Conservation (phyloP, 306 rosid species). For the Cicer yamashitae region DNA sequence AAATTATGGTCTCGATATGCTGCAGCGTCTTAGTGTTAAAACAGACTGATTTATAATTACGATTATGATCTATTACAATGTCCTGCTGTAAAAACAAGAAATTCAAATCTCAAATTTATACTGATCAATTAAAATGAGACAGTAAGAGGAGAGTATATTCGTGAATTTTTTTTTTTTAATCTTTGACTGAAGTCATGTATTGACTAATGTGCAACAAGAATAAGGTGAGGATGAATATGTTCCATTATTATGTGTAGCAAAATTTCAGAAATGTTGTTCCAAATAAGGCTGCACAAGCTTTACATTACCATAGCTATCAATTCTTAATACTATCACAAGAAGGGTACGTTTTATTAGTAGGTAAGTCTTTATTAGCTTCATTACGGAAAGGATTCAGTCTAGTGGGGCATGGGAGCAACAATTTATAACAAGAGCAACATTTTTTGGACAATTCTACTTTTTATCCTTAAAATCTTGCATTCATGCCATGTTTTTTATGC, state of each 20-base stretch:
- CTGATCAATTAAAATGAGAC: not conserved
- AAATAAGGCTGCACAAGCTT: conserved; percentile 27
- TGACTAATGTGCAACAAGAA: conserved; percentile 36
- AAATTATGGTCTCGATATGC: too few species aligned
- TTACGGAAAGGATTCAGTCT: not conserved
- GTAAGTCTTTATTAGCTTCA: conserved; percentile 1
- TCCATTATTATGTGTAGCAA: conserved; percentile 29
- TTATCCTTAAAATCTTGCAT: not conserved
- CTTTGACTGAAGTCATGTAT: conserved; percentile 36
- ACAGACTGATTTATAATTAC: too few species aligned
- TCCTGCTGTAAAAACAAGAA: too few species aligned
- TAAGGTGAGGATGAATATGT: not conserved
- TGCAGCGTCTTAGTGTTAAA: too few species aligned
- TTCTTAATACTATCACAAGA: conserved; percentile 15
- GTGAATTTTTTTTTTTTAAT: conserved; percentile 18
- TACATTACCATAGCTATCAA: not conserved
- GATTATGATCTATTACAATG: too few species aligned
- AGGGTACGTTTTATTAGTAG: conserved; percentile 33
- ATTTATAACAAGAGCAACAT: conserved; percentile 1
- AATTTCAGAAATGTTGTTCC: conserved; percentile 7
- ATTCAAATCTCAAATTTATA: too few species aligned
- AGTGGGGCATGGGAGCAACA: not conserved
- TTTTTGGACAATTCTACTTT: not conserved
- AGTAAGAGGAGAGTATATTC: conserved; percentile 37
- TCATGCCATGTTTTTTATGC: not conserved